Evolutionary conservation across 192 early-diverging fungal genomes (phyloP), one percentile per base, ranked within the genome.

Genomic region (Entomortierella chlamydospora): DNA sequence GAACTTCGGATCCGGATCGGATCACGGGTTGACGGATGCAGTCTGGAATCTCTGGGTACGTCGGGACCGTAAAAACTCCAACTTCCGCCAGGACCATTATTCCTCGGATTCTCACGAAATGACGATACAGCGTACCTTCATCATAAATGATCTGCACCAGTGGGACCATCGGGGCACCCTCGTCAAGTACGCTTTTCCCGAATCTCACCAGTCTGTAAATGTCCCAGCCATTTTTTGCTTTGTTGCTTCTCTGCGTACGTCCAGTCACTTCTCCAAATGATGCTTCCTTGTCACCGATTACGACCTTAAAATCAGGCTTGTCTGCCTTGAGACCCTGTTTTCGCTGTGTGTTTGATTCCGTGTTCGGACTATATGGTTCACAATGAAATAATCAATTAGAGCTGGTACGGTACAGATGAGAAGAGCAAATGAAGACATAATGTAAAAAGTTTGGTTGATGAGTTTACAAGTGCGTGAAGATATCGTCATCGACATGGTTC

Each of bases 391-490:
- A n/a, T 41, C 51, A 55, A 33, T 20, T 31, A 65, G 22, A 41
- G 52, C 20, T 31, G 54, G 17, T n/a, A 10, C 7, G 13, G 22
- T 53, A 65, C 15, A 65, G 2, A 63, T 43, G 17, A n/a, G n/a
- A 50, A 42, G 5, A 49, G 39, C 52, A 53, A 33, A 65, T 42
- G 37, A n/a, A n/a, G n/a, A n/a, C n/a, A n/a, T n/a, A n/a, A n/a
- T n/a, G n/a, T n/a, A n/a, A n/a, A n/a, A n/a, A n/a, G n/a, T n/a
- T n/a, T n/a, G n/a, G n/a, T n/a, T n/a, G n/a, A n/a, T n/a, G 33
- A 33, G 28, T 51, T 23, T 54, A 65, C 63, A 65, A 65, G 51
- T 65, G 63, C 7, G 63, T 55, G 23, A 39, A 37, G 30, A 65
- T 65, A 6, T 65, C 63, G 39, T 65, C 63, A 13, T 65, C 52